A percentile compares a stretch with the other conserved stretches of the same genome.
phyloP scores from a whole-genome alignment of 768 basidiomycete species.

The Pluteus cervinus region DNA sequence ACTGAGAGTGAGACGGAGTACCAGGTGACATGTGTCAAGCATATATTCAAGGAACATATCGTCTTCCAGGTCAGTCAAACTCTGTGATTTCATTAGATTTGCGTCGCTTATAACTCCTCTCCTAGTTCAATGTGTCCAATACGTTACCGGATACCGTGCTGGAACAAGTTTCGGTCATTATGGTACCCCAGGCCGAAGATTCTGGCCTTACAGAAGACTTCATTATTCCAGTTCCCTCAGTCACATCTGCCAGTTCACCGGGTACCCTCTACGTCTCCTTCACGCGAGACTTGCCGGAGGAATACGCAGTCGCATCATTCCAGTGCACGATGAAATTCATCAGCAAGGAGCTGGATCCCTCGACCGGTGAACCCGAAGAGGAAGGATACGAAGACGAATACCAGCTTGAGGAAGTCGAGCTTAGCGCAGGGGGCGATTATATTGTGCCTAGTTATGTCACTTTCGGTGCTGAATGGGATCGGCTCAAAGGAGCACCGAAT shows the following conservation, averaged over 20 bases:
- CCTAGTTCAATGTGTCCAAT: slow-evolving; percentile 94
- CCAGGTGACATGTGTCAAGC: slow-evolving; percentile 94
- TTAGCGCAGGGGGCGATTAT: slow-evolving; percentile 90
- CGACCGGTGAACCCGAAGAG: slow-evolving; percentile 91
- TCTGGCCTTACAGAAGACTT: slow-evolving; percentile 85
- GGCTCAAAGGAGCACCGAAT: slow-evolving; percentile 68
- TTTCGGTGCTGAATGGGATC: slow-evolving; percentile 94
- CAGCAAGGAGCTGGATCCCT: slow-evolving; percentile 96
- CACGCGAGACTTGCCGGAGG: slow-evolving; percentile 71
- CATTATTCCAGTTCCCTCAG: slow-evolving; percentile 76
- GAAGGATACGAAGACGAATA: slow-evolving; percentile 99
- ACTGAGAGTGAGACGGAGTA: slow-evolving; percentile 99
- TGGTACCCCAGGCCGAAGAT: slow-evolving; percentile 76
- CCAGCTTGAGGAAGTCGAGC: slow-evolving; percentile 91
- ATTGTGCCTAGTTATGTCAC: slow-evolving; percentile 92
- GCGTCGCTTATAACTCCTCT: slow-evolving; percentile 8
- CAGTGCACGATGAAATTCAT: slow-evolving; percentile 88
- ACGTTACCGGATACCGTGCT: slow-evolving; percentile 93
- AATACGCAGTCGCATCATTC: slow-evolving; percentile 82
- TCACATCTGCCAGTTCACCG: slow-evolving; percentile 69
- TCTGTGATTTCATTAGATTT: background rate
- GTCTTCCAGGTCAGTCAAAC: slow-evolving; percentile 82
- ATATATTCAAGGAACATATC: slow-evolving; percentile 90
- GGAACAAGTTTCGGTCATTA: slow-evolving; percentile 90
- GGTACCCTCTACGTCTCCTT: slow-evolving; percentile 91